Base-by-base conservation (phyloP, 768 basidiomycete genomes). In the Pleurotus giganteus region DNA sequence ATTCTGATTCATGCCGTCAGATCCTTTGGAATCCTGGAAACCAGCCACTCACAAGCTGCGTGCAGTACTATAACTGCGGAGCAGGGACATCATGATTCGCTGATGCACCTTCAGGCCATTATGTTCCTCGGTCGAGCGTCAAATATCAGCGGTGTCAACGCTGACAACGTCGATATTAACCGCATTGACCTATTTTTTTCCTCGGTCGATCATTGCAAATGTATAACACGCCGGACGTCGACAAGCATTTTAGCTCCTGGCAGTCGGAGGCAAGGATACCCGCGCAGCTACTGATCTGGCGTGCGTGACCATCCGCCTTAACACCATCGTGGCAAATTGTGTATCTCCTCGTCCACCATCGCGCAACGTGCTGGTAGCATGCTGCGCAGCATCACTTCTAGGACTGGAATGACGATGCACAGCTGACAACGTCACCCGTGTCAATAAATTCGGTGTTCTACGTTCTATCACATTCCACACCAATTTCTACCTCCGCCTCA, bases 401-500 rank as follows among this genome's bases (percentile, higher is more conserved):
- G 17, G 19, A 51, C 11, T 12, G n/a, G 17, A 34, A 51, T 51
- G 49, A 51, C 49, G 49, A 51, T 37, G 11, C n/a, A 34, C 19
- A 37, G 32, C 15, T 32, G 37, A 19, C 21, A 34, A 39, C 34
- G 11, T 23, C 34, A 19, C 5, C 31, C n/a, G 27, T 37, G 21
- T 34, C 34, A 51, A 23, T 13, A 27, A 15, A 13, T 51, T 47
- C 28, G 28, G 49, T 34, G 19, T 51, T 51, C 49, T 51, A 37
- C 23, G 47, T 51, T 51, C 49, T 24, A 51, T 34, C 9, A 37
- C 49, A 34, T 51, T 51, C 49, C 23, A 51, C 37, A 32, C 34
- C 19, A 15, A 12, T 24, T 51, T 51, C 32, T 51, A 51, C 34
- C 49, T 51, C 49, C 49, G 49, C n/a, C n/a, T n/a, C 49, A 51